A percentile compares a stretch with the other conserved stretches of the same genome.
Conservation (phyloP, 805 yeast genomes). For the Hyphopichia homilentoma region DNA sequence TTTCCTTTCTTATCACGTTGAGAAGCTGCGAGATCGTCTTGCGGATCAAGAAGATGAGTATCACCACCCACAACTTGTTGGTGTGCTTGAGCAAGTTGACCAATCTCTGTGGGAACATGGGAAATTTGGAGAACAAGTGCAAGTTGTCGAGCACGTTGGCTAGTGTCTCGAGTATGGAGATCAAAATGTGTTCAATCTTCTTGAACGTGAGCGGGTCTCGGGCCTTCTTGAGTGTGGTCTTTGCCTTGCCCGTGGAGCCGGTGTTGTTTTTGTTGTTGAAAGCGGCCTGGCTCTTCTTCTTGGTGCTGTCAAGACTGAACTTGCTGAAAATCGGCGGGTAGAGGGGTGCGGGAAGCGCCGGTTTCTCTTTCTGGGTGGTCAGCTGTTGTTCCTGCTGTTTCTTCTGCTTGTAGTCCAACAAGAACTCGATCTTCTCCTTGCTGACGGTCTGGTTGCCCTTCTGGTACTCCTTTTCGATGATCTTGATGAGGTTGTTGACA, state of each 20-base stretch:
- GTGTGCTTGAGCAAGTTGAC: conserved; percentile 34
- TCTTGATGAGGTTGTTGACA: conserved; percentile 2
- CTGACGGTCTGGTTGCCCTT: conserved; percentile 2
- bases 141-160: conserved; percentile 40
- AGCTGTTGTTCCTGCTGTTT: conserved; percentile 1
- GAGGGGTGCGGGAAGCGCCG: conserved; percentile 2
- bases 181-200: conserved; percentile 23
- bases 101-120: conserved; percentile 38
- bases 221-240: neutral
- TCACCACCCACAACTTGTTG: conserved; percentile 41
- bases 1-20: conserved; percentile 35
- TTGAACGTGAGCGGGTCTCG: conserved; percentile 20
- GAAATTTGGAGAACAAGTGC: conserved; percentile 38
- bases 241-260: neutral
- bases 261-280: neutral
- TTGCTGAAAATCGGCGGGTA: conserved; percentile 2
- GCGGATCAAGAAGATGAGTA: conserved; percentile 36
- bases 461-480: conserved; percentile 3
- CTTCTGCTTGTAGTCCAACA: conserved; percentile 2
- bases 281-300: neutral
- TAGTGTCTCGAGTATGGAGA: conserved; percentile 29
- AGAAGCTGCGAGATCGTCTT: conserved; percentile 40
- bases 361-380: neutral
- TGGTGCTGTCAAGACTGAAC: neutral
- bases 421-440: conserved; percentile 1